A percentile compares a stretch with the other conserved stretches of the same genome.
These are phyloP conservation scores for Lentinus tigrinus DNA, from an alignment of 768 basidiomycete species.

Conservation along the genomic window DNA sequence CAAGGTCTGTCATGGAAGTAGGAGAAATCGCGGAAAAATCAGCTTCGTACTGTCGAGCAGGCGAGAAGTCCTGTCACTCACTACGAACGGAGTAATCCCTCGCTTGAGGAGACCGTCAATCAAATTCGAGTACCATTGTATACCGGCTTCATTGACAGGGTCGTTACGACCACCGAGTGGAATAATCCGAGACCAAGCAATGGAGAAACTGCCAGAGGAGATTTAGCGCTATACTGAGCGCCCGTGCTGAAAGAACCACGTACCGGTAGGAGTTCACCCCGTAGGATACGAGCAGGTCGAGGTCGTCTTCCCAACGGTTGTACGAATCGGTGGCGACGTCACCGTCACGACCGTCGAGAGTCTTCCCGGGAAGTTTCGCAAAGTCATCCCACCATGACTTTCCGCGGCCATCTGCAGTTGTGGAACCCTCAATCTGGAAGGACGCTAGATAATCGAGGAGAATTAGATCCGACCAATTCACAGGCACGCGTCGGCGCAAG, in stretches of 20 bases:
- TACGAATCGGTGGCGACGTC: slow-evolving; percentile 75
- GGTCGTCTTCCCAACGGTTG: slow-evolving; percentile 64
- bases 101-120: slow-evolving; percentile 65
- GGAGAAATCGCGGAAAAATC: slow-evolving; percentile 5
- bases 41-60: background rate
- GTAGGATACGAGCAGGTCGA: slow-evolving; percentile 58
- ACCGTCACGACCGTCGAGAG: slow-evolving; percentile 62
- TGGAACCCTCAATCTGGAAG: slow-evolving; percentile 76
- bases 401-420: slow-evolving; percentile 57
- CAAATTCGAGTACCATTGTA: slow-evolving; percentile 66
- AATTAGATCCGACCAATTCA: background rate
- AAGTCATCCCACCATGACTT: slow-evolving; percentile 79
- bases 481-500: background rate
- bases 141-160: slow-evolving; percentile 67
- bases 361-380: slow-evolving; percentile 63
- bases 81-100: slow-evolving; percentile 68
- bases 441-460: slow-evolving; percentile 40
- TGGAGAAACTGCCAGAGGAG: slow-evolving; percentile 45
- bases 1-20: slow-evolving; percentile 46
- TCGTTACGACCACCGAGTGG: slow-evolving; percentile 72
- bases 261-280: slow-evolving; percentile 68
- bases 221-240: too few relatives aligned
- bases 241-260: background rate
- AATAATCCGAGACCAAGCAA: slow-evolving; percentile 76
- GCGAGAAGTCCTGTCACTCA: slow-evolving; percentile 31